Percentiles rank a stretch among this genome's conserved stretches.
phyloP scores from a whole-genome alignment of 805 yeast species.

The Kodamaea leandrae region DNA sequence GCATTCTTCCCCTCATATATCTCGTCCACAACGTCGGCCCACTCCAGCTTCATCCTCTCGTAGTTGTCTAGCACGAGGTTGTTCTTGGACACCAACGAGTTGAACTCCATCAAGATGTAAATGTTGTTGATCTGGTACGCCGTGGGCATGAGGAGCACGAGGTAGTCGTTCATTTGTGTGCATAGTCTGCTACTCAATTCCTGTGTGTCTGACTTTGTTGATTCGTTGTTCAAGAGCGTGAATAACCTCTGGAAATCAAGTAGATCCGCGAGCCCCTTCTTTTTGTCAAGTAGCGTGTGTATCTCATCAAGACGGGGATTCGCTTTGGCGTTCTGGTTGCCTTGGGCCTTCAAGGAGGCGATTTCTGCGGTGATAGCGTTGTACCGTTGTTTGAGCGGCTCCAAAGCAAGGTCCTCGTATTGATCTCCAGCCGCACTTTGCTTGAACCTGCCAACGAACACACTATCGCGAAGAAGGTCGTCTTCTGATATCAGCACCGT shows the following conservation, averaged over 20 bases:
- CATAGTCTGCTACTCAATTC: slow-evolving; percentile 2
- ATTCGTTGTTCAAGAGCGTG: slow-evolving; percentile 8
- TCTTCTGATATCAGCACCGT: background rate
- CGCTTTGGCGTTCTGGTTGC: background rate
- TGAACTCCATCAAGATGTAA: slow-evolving; percentile 13
- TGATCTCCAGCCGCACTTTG: background rate
- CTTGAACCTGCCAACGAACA: slow-evolving; percentile 6
- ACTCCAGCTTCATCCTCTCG: slow-evolving; percentile 10
- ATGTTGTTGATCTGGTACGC: slow-evolving; percentile 12
- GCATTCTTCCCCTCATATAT: slow-evolving; percentile 3
- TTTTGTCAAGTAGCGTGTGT: slow-evolving; percentile 8
- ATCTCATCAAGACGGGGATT: slow-evolving; percentile 7
- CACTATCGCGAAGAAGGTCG: slow-evolving; percentile 3
- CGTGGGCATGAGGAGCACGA: slow-evolving; percentile 21
- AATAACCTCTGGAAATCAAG: slow-evolving; percentile 16
- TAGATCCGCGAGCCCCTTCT: slow-evolving; percentile 11
- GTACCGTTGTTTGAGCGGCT: slow-evolving; percentile 10
- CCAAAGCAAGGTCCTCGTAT: slow-evolving; percentile 8
- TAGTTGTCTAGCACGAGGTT: slow-evolving; percentile 9
- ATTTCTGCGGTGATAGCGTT: slow-evolving; percentile 7
- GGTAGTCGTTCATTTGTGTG: slow-evolving; percentile 16
- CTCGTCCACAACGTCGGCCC: slow-evolving; percentile 15
- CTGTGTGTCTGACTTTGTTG: background rate
- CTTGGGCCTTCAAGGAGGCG: slow-evolving; percentile 2
- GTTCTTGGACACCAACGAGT: slow-evolving; percentile 11